Percentiles rank a stretch among this genome's conserved stretches.
phyloP scores from a whole-genome alignment of 2,329 filamentous ascomycete genomes.

The Ophiosphaerella narmari region DNA sequence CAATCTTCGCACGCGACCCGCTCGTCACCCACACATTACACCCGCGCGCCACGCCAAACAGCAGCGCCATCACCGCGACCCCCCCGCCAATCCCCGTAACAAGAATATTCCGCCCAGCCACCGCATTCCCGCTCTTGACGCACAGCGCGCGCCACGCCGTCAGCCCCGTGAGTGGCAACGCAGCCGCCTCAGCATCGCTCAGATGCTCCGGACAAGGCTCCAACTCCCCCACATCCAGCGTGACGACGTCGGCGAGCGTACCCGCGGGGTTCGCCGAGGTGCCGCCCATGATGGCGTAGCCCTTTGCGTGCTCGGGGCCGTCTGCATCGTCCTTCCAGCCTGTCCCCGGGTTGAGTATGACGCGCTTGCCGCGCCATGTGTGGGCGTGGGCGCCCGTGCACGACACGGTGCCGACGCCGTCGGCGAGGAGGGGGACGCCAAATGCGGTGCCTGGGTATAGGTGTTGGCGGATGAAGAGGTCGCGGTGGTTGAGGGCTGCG shows the following conservation, averaged over 20 bases:
- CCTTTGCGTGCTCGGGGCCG: slow-evolving; percentile 69
- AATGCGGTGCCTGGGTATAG: slow-evolving; percentile 88
- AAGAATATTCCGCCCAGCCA: slow-evolving; percentile 73
- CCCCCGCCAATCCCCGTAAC: slow-evolving; percentile 93
- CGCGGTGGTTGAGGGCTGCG: slow-evolving; percentile 89
- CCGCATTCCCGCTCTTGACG: slow-evolving; percentile 71
- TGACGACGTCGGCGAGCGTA: slow-evolving; percentile 74
- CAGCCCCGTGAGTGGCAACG: slow-evolving; percentile 80
- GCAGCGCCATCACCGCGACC: slow-evolving; percentile 79
- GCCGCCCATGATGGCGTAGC: slow-evolving; percentile 71
- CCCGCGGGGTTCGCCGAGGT: slow-evolving; percentile 68
- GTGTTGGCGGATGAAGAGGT: slow-evolving; percentile 90
- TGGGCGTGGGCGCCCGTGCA: slow-evolving; percentile 62
- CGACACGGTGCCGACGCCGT: slow-evolving; percentile 78
- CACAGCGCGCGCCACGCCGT: slow-evolving; percentile 88
- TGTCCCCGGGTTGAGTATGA: slow-evolving; percentile 76
- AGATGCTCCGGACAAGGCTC: slow-evolving; percentile 78
- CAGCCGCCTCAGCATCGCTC: slow-evolving; percentile 74
- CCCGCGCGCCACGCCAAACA: slow-evolving; percentile 77
- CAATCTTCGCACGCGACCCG: slow-evolving; percentile 74
- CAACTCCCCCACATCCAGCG: slow-evolving; percentile 71
- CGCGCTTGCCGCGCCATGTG: slow-evolving; percentile 66
- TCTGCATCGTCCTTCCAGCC: slow-evolving; percentile 75
- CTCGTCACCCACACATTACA: slow-evolving; percentile 81
- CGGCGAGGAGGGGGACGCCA: slow-evolving; percentile 75